Evolutionary conservation across 345 rosid species (phyloP).

Genomic region (Diplotaxis tenuifolia): DNA sequence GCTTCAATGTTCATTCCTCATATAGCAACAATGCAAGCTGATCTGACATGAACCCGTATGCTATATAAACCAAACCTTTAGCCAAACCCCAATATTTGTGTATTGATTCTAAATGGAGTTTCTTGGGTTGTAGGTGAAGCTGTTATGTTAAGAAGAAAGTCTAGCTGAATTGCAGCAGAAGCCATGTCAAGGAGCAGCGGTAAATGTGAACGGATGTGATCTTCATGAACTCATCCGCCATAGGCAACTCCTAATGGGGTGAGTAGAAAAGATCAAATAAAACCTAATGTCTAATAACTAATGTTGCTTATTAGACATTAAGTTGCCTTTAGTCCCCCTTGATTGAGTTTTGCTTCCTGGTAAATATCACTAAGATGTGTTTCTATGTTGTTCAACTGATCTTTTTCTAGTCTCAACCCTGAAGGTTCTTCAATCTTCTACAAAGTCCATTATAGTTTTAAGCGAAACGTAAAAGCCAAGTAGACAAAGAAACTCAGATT

Average conservation of each 20-base stretch:
- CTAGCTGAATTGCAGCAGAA: slow-evolving; percentile 45
- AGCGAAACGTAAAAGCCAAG: background rate
- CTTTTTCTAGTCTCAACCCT: background rate
- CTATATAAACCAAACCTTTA: background rate
- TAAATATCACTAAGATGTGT: too few relatives aligned
- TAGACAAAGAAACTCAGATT: background rate
- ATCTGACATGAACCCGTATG: slow-evolving; percentile 62
- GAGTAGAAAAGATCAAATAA: slow-evolving; percentile 2
- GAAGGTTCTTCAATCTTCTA: background rate
- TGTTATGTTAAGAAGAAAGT: slow-evolving; percentile 56
- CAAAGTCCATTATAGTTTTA: background rate
- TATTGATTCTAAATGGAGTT: background rate
- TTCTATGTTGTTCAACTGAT: too few relatives aligned
- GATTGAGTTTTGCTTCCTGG: too few relatives aligned
- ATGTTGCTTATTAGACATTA: too few relatives aligned
- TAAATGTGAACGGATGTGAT: slow-evolving; percentile 49
- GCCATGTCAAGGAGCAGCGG: slow-evolving; percentile 36
- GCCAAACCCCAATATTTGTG: background rate
- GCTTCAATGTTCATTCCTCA: slow-evolving; percentile 78
- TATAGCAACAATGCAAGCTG: slow-evolving; percentile 58
- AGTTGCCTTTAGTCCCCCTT: too few relatives aligned
- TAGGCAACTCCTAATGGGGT: slow-evolving; percentile 69
- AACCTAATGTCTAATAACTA: background rate
- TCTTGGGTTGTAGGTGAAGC: slow-evolving; percentile 50
- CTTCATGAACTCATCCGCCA: slow-evolving; percentile 69